phyloP scores from a whole-genome alignment of 257 asterid species.

The Solanum pimpinellifolium region DNA sequence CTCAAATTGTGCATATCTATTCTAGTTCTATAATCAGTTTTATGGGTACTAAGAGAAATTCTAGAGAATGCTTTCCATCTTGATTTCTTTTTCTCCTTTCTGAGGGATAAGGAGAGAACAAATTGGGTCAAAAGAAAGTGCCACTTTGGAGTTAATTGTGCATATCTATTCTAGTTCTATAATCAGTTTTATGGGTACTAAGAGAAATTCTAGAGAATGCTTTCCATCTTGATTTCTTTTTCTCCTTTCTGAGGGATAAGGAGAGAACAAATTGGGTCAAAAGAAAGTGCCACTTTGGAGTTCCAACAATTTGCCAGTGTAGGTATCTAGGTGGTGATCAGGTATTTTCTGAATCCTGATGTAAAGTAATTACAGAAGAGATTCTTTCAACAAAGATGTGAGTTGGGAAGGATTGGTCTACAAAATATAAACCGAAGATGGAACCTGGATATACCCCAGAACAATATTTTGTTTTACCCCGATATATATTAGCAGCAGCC shows the following conservation, averaged over 20 bases:
- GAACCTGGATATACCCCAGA: no score
- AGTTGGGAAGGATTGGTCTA: no score
- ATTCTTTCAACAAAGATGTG: no score
- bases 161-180: not conserved
- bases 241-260: not conserved
- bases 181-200: not conserved
- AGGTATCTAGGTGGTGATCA: not conserved
- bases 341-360: not conserved
- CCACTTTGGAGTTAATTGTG: not conserved
- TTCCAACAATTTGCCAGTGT: not conserved
- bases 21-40: not conserved
- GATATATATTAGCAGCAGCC: not conserved
- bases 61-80: not conserved
- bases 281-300: not conserved
- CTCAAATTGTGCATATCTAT: not conserved
- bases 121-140: not conserved
- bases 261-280: not conserved
- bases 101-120: not conserved
- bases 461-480: not conserved
- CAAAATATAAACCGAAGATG: no score
- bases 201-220: not conserved
- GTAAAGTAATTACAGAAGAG: no score
- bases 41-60: not conserved
- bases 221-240: not conserved
- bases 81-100: not conserved